Percentiles rank a stretch among this genome's conserved stretches.
Evolutionary conservation across 495 filamentous ascomycete species (phyloP).

Genomic region (Neurospora pannonica): DNA sequence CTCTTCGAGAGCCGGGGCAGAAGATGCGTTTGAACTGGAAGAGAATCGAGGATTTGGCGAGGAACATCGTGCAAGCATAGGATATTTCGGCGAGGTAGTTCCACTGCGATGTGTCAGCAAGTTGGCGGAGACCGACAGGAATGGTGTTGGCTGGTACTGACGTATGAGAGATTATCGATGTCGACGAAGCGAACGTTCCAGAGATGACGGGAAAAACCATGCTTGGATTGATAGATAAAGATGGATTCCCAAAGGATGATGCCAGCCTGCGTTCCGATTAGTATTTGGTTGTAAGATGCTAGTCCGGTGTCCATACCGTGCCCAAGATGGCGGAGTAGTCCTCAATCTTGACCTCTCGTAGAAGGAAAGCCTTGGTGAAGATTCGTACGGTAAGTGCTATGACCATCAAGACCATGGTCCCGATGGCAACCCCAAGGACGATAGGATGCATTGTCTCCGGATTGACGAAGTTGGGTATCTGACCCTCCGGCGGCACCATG

Average conservation of each 20-base stretch:
- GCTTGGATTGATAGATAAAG: constrained; percentile 12
- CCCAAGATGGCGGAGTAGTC: constrained; percentile 14
- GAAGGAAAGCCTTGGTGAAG: constrained; percentile 12
- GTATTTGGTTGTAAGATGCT: background rate
- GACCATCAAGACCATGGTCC: constrained; percentile 10
- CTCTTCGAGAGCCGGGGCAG: constrained; percentile 11
- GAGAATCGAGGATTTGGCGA: constrained; percentile 18
- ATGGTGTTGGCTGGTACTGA: background rate
- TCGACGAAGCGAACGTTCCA: constrained; percentile 14
- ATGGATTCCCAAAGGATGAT: constrained; percentile 18
- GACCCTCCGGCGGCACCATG: constrained; percentile 17
- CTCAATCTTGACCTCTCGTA: constrained; percentile 13
- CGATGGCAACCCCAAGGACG: constrained; percentile 11
- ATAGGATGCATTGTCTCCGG: constrained; percentile 11
- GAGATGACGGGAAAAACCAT: constrained; percentile 16
- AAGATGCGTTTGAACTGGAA: constrained; percentile 18
- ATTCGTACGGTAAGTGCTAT: constrained; percentile 10
- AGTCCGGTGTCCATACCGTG: constrained; percentile 2
- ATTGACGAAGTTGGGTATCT: constrained; percentile 11
- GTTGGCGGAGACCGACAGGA: background rate
- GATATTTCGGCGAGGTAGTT: constrained; percentile 19
- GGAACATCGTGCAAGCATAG: constrained; percentile 15
- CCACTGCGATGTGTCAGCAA: constrained; percentile 1
- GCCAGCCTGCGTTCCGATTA: constrained; percentile 3
- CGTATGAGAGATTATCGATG: constrained; percentile 9